Evolutionary conservation across 2,329 filamentous ascomycete species (phyloP).

Genomic region (Mycosphaerelloides madeirae): DNA sequence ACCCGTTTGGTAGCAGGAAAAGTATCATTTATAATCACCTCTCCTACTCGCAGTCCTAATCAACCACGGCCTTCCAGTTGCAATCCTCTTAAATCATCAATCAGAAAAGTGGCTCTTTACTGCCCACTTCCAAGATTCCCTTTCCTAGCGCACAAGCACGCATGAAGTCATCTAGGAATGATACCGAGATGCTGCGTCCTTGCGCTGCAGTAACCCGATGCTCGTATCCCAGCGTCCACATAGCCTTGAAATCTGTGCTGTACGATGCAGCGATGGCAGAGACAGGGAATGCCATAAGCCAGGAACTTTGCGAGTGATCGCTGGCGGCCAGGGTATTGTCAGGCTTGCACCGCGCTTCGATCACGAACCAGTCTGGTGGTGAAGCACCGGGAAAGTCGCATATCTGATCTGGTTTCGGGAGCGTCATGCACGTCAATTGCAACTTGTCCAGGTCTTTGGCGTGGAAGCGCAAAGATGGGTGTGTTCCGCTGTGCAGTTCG

Average conservation of each 20-base stretch:
- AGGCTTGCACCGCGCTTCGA: not conserved
- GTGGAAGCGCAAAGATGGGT: not conserved
- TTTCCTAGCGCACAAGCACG: slow-evolving; percentile 4
- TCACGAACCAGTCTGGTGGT: not conserved
- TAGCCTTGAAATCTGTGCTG: not conserved
- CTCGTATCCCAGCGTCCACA: slow-evolving; percentile 6
- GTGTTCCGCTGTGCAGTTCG: not conserved
- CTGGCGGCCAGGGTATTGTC: not conserved
- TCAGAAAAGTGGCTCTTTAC: slow-evolving; percentile 1
- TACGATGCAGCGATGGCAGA: not conserved
- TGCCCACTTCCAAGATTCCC: slow-evolving; percentile 5
- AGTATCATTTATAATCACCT: too few species aligned
- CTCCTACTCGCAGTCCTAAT: too few species aligned
- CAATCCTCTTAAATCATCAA: not conserved
- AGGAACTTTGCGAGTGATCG: slow-evolving; percentile 1
- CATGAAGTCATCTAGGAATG: slow-evolving; percentile 3
- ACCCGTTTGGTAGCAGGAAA: too few species aligned
- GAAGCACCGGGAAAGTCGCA: not conserved
- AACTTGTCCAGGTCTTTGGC: not conserved
- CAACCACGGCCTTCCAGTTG: too few species aligned
- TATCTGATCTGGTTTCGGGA: not conserved
- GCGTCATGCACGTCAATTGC: not conserved
- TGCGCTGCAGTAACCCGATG: slow-evolving; percentile 3
- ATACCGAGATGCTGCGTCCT: not conserved
- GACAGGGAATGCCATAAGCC: slow-evolving; percentile 8